A percentile compares a stretch with the other conserved stretches of the same genome.
These are phyloP conservation scores for Solanum raphanifolium DNA, from an alignment of 257 asterid species.

Conservation along the genomic window DNA sequence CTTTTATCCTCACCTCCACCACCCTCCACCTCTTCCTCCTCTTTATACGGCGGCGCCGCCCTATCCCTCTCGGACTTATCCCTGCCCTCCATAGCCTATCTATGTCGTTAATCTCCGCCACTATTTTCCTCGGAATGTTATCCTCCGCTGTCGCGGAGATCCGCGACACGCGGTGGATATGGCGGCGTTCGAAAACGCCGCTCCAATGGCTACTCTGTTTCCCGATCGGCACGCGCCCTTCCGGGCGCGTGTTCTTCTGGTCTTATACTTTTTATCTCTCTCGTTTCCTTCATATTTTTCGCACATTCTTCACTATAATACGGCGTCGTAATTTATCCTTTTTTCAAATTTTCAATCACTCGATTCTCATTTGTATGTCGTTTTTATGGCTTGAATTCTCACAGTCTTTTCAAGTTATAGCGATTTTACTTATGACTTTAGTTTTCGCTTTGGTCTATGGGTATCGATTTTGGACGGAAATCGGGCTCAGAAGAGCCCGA, in stretches of 20 bases:
- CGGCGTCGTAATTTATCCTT: slow-evolving; percentile 19
- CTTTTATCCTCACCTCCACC: slow-evolving; percentile 35
- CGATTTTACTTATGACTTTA: slow-evolving; percentile 40
- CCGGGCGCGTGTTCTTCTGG: slow-evolving; percentile 84
- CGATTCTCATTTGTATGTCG: slow-evolving; percentile 37
- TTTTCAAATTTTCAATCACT: slow-evolving; percentile 41
- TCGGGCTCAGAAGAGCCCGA: slow-evolving; percentile 22
- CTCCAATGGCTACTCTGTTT: slow-evolving; percentile 78
- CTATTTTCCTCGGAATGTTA: slow-evolving; percentile 47
- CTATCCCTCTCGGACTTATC: slow-evolving; percentile 46
- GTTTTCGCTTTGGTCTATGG: slow-evolving; percentile 30
- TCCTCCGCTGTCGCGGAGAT: slow-evolving; percentile 64
- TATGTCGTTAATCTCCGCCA: slow-evolving; percentile 35
- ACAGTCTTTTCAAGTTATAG: slow-evolving; percentile 60
- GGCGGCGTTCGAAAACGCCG: slow-evolving; percentile 61
- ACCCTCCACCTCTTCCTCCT: slow-evolving; percentile 22
- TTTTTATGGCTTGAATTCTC: slow-evolving; percentile 80
- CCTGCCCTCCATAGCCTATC: slow-evolving; percentile 63
- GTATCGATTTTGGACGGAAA: slow-evolving; percentile 35
- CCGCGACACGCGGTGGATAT: slow-evolving; percentile 68
- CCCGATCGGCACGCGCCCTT: slow-evolving; percentile 79
- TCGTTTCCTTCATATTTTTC: slow-evolving; percentile 41
- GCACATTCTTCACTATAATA: slow-evolving; percentile 31
- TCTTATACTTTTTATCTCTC: slow-evolving; percentile 66
- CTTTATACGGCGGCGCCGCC: slow-evolving; percentile 38